A percentile compares a stretch with the other conserved stretches of the same genome.
phyloP scores from a whole-genome alignment of 495 filamentous ascomycete genomes.

The Neurospora sp. region DNA sequence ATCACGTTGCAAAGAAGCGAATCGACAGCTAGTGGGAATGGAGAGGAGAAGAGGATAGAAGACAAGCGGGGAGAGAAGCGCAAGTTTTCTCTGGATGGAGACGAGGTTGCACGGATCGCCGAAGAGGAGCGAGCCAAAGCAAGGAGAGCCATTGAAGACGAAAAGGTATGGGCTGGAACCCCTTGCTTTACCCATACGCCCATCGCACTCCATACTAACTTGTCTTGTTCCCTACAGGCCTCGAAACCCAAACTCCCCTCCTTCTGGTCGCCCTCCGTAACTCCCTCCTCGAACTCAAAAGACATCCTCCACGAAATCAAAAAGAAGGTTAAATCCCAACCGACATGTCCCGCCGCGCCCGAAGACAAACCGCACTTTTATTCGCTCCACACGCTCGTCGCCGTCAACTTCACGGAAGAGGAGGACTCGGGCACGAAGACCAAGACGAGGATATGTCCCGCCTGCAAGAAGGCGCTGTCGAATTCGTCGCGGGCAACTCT shows the following conservation, averaged over 20 bases:
- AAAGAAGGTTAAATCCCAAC: conserved; percentile 58
- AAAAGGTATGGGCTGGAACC: conserved; percentile 47
- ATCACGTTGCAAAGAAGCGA: conserved; percentile 1
- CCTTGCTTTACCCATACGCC: not conserved
- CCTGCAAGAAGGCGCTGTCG: conserved; percentile 74
- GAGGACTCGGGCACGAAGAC: conserved; percentile 42
- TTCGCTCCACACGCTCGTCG: conserved; percentile 72
- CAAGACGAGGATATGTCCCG: conserved; percentile 63
- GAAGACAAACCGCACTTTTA: conserved; percentile 63
- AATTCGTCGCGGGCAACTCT: conserved; percentile 80
- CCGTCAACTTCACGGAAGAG: conserved; percentile 72
- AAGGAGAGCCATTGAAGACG: conserved; percentile 55
- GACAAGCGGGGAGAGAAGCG: conserved; percentile 51
- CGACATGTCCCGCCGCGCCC: conserved; percentile 70
- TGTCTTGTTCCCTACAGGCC: conserved; percentile 26
- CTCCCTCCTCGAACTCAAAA: conserved; percentile 48
- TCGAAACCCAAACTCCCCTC: conserved; percentile 70
- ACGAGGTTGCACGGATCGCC: conserved; percentile 64
- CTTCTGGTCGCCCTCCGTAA: conserved; percentile 89
- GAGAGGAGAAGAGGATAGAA: conserved; percentile 9
- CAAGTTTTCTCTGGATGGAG: conserved; percentile 77
- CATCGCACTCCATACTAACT: conserved; percentile 1
- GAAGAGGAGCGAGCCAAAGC: conserved; percentile 60
- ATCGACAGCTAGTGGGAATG: not conserved
- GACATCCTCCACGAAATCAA: conserved; percentile 44